Percentiles rank a stretch among this genome's conserved stretches.
Conservation (phyloP, 1,284 basidiomycete species). For the Schizopora paradoxa region DNA sequence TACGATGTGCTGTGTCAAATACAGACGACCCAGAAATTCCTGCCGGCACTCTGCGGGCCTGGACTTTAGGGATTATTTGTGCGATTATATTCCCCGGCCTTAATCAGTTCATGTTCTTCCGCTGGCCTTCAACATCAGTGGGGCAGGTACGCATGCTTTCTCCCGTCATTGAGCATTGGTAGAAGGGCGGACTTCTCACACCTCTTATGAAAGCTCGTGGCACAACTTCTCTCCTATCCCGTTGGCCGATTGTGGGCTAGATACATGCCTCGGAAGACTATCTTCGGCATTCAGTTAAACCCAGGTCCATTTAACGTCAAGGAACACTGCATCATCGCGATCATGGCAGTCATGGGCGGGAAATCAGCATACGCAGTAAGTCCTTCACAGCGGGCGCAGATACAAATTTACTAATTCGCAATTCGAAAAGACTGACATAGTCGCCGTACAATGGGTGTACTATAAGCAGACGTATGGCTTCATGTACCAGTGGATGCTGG, state of each 20-base stretch:
- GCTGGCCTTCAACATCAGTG: slow-evolving; percentile 23
- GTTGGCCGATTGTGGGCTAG: slow-evolving; percentile 23
- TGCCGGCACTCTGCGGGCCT: slow-evolving; percentile 31
- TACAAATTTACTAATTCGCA: slow-evolving; percentile 13
- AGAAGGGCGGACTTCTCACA: slow-evolving; percentile 15
- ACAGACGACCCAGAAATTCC: slow-evolving; percentile 21
- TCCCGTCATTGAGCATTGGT: slow-evolving; percentile 20
- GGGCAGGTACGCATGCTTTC: slow-evolving; percentile 13
- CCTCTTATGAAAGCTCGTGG: slow-evolving; percentile 18
- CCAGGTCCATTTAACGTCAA: slow-evolving; percentile 33
- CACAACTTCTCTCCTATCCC: slow-evolving; percentile 25
- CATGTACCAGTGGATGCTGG: slow-evolving; percentile 47
- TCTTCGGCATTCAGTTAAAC: slow-evolving; percentile 25
- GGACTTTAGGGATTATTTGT: slow-evolving; percentile 32
- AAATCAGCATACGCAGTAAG: slow-evolving; percentile 30
- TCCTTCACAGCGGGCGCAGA: background rate
- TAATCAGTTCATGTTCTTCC: slow-evolving; percentile 33
- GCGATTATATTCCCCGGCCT: slow-evolving; percentile 27
- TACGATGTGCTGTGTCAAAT: slow-evolving; percentile 21
- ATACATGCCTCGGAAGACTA: slow-evolving; percentile 21
- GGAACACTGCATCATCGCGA: slow-evolving; percentile 25
- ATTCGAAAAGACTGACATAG: slow-evolving; percentile 44
- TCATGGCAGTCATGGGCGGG: slow-evolving; percentile 36
- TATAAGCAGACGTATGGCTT: slow-evolving; percentile 44
- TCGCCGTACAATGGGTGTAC: slow-evolving; percentile 58